phyloP scores from a whole-genome alignment of 345 rosid species.

The Combretum micranthum region DNA sequence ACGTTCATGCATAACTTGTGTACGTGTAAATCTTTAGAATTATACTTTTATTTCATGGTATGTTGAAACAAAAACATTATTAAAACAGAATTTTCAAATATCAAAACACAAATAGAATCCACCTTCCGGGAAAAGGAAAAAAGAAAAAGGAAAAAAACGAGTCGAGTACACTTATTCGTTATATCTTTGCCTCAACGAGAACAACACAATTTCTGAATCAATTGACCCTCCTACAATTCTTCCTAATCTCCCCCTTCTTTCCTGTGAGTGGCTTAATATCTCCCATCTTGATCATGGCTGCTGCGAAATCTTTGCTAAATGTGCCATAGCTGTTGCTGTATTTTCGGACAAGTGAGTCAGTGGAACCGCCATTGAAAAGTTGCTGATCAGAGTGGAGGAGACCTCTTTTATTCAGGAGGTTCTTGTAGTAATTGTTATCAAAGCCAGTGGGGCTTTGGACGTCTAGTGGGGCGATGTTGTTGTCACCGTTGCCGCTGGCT shows the following conservation, averaged over 20 bases:
- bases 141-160: neutral
- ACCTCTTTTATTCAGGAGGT: constrained; percentile 22
- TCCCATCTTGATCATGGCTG: constrained; percentile 46
- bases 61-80: too few species aligned
- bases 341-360: constrained; percentile 22
- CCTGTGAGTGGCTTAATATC: constrained; percentile 38
- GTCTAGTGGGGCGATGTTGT: constrained; percentile 35
- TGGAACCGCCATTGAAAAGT: constrained; percentile 25
- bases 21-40: too few species aligned
- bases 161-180: neutral
- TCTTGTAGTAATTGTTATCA: constrained; percentile 30
- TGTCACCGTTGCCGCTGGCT: constrained; percentile 17
- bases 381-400: constrained; percentile 48
- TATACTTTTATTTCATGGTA: too few species aligned
- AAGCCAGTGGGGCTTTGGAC: constrained; percentile 21
- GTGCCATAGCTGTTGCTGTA: constrained; percentile 11
- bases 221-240: constrained; percentile 30
- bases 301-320: constrained; percentile 25
- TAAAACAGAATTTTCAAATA: too few species aligned
- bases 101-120: neutral
- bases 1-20: too few species aligned
- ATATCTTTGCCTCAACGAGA: neutral
- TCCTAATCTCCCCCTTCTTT: constrained; percentile 32
- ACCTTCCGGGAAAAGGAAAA: too few species aligned
- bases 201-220: constrained; percentile 1